phyloP scores from a whole-genome alignment of 2,329 filamentous ascomycete species.

The Pseudogymnoascus pannorum region DNA sequence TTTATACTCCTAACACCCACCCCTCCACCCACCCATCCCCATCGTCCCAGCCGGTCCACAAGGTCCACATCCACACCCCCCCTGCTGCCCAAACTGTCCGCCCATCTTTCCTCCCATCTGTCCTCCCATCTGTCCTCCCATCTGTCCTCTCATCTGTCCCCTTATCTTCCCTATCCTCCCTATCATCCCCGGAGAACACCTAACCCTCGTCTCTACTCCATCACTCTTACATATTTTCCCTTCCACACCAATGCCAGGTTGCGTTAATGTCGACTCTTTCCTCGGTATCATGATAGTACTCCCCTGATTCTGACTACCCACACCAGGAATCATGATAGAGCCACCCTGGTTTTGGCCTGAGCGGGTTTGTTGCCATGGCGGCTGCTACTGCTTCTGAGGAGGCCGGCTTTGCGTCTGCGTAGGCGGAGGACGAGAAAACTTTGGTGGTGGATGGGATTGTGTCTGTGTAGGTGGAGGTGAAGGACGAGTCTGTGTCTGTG shows the following conservation, averaged over 20 bases:
- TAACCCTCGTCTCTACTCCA: not conserved
- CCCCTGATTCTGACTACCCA: not conserved
- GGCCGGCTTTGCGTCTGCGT: not conserved
- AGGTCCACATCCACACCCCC: not conserved
- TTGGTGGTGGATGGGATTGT: not conserved
- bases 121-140: not conserved
- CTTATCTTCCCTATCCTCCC: not conserved
- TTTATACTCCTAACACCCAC: not conserved
- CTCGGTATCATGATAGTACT: not conserved
- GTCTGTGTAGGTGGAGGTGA: not conserved
- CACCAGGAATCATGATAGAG: not conserved
- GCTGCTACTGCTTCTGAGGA: not conserved
- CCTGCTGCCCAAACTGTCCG: not conserved
- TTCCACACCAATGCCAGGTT: too few relatives aligned
- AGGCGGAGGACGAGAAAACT: not conserved
- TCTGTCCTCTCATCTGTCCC: not conserved
- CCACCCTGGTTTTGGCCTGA: not conserved
- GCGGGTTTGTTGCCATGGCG: not conserved
- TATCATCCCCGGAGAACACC: not conserved
- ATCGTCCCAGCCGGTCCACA: not conserved
- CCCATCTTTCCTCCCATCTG: not conserved
- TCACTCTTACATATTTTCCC: not conserved
- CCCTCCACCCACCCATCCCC: not conserved
- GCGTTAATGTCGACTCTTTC: not conserved
- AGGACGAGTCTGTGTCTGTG: not conserved